phyloP scores from a whole-genome alignment of 2,329 filamentous ascomycete species.

The Tolypocladium album region DNA sequence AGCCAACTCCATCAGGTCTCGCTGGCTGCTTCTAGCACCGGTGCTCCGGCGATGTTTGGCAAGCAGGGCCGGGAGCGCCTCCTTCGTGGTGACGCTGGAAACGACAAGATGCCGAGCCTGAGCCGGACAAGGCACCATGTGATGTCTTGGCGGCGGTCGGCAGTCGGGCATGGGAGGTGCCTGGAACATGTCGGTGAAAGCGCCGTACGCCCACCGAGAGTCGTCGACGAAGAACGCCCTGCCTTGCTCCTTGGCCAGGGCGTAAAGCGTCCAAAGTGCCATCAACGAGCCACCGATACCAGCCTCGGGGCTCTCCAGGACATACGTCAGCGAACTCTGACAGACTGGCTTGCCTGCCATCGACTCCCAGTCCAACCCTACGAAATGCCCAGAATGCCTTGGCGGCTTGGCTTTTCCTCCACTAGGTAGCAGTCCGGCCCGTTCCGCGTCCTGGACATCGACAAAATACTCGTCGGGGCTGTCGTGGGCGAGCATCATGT shows the following conservation, averaged over 20 bases:
- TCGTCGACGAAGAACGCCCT: slow-evolving; percentile 79
- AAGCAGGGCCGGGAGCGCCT: slow-evolving; percentile 49
- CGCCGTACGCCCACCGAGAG: slow-evolving; percentile 71
- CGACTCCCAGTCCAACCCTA: slow-evolving; percentile 34
- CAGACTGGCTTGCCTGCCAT: slow-evolving; percentile 47
- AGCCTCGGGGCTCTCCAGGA: slow-evolving; percentile 61
- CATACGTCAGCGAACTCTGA: slow-evolving; percentile 62
- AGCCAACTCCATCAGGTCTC: slow-evolving; percentile 57
- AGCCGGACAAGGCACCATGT: slow-evolving; percentile 72
- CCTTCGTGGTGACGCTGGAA: slow-evolving; percentile 54
- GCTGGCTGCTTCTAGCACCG: slow-evolving; percentile 16
- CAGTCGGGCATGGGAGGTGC: slow-evolving; percentile 55
- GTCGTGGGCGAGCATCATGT: slow-evolving; percentile 42
- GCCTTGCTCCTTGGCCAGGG: slow-evolving; percentile 62
- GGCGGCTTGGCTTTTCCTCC: slow-evolving; percentile 23
- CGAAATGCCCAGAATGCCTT: slow-evolving; percentile 30
- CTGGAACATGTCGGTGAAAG: slow-evolving; percentile 62
- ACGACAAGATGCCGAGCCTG: slow-evolving; percentile 66
- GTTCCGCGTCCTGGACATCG: slow-evolving; percentile 63
- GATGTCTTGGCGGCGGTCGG: slow-evolving; percentile 58
- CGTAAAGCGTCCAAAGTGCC: slow-evolving; percentile 76
- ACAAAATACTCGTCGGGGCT: slow-evolving; percentile 58
- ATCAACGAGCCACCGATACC: slow-evolving; percentile 69
- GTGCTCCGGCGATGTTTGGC: slow-evolving; percentile 17
- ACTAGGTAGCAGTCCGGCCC: slow-evolving; percentile 47